phyloP scores from a whole-genome alignment of 1,284 basidiomycete genomes.

The Phellinidium pouzarii region DNA sequence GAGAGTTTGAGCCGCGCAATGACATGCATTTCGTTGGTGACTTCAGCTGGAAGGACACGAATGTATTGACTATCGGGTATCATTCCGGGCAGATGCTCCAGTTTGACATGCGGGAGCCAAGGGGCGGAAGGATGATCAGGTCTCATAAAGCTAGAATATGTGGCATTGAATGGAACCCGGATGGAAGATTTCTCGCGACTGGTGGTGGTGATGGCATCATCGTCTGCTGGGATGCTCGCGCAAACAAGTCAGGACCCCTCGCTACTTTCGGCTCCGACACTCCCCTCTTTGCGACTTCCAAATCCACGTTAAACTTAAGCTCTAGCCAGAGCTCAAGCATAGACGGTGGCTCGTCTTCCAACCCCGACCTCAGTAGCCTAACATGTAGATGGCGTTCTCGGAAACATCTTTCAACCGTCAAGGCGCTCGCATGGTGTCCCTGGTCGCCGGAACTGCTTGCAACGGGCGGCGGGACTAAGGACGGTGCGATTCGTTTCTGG shows the following conservation, averaged over 20 bases:
- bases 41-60: slow-evolving; percentile 15
- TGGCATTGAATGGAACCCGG: slow-evolving; percentile 16
- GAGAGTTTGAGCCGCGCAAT: background rate
- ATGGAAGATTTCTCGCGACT: slow-evolving; percentile 14
- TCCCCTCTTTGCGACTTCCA: slow-evolving; percentile 3
- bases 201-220: slow-evolving; percentile 16
- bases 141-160: slow-evolving; percentile 15
- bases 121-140: slow-evolving; percentile 4
- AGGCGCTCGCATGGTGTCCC: slow-evolving; percentile 90
- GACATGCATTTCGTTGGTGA: slow-evolving; percentile 14
- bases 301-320: background rate
- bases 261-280: background rate
- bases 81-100: slow-evolving; percentile 11
- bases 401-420: slow-evolving; percentile 16
- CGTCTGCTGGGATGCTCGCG: slow-evolving; percentile 14
- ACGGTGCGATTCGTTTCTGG: slow-evolving; percentile 17
- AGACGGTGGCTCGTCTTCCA: background rate
- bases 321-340: background rate
- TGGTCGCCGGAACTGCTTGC: slow-evolving; percentile 84
- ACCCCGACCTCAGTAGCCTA: slow-evolving; percentile 5
- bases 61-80: slow-evolving; percentile 17
- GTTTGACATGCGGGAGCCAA: slow-evolving; percentile 14
- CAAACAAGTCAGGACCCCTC: slow-evolving; percentile 1
- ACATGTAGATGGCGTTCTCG: slow-evolving; percentile 4
- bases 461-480: slow-evolving; percentile 55